phyloP scores from a whole-genome alignment of 2,329 filamentous ascomycete species.

The Graphilbum ipis-grandicollis region DNA sequence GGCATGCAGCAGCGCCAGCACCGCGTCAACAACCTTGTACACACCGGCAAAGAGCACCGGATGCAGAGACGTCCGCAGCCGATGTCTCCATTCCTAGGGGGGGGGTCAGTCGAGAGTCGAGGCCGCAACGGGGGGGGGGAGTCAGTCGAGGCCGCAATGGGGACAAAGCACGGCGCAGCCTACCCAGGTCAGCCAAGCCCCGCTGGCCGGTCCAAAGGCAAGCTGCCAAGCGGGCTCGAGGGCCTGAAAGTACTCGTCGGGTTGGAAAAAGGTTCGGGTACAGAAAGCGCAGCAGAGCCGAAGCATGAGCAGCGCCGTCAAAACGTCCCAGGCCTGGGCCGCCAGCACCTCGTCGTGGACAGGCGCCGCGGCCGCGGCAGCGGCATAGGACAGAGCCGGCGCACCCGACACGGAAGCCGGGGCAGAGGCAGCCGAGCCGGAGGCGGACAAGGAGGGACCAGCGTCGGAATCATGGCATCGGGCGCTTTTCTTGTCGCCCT shows the following conservation, averaged over 20 bases:
- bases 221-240: constrained; percentile 87
- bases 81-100: constrained; percentile 94
- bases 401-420: too few relatives aligned
- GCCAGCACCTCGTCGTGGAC: constrained; percentile 13
- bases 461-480: too few relatives aligned
- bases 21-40: constrained; percentile 45
- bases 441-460: too few relatives aligned
- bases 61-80: constrained; percentile 78
- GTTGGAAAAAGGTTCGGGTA: constrained; percentile 86
- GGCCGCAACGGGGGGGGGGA: not conserved
- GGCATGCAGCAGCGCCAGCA: constrained; percentile 36
- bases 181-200: constrained; percentile 95
- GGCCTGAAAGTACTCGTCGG: constrained; percentile 93
- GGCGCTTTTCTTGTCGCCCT: too few relatives aligned
- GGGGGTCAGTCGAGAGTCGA: constrained; percentile 7
- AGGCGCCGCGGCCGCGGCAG: constrained; percentile 1
- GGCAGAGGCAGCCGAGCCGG: too few relatives aligned
- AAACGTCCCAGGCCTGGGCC: constrained; percentile 17
- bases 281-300: constrained; percentile 66
- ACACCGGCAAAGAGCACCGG: constrained; percentile 67
- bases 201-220: constrained; percentile 59
- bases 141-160: not conserved
- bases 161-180: constrained; percentile 12
- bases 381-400: not conserved
- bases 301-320: constrained; percentile 38